Base-by-base conservation (phyloP, 1,284 basidiomycete species). In the Heterobasidion occidentale region DNA sequence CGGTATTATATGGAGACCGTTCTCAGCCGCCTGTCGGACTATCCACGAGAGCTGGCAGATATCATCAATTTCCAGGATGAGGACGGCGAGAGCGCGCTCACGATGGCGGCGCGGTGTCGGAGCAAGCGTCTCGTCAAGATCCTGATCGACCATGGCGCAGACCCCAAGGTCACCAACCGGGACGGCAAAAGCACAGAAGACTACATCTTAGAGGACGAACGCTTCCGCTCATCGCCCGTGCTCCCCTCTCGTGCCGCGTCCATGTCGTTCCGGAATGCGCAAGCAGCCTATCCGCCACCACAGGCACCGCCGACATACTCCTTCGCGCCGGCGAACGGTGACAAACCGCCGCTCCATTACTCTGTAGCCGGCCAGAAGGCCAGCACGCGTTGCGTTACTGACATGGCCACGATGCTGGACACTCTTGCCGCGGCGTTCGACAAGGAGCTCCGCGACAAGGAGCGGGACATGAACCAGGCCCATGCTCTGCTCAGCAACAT, bases 11-110 rank as follows among this genome's bases (percentile, higher is more conserved):
- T 99, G 91, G 97, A 99, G 74, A 97, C 94, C 2, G 90, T 99
- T 56, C 79, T 99, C 56, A 80, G 78, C 50, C 84, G 95, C 47
- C 79, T 99, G 17, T 79, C 90, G n/a, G 94, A 98, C 67, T 99
- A 94, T 71, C 95, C 96, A 2, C 90, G 92, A 64, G 97, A 99
- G 71, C 77, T 99, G 15, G 93, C 94, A 42, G 97, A 99, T 68
- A 94, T 99, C 52, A 93, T 99, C 73, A 99, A 99, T 69, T 99
- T 99, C 71, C 97, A 97, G 70, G 97, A 99, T 69, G 94, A 98
- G 68, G 97, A 99, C 64, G 96, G 96, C 36, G 97, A 99, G 74
- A 98, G 97, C 12, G 94, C 97, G 9, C 74, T 99, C 58, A 99
- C 97, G 1, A 86, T 99, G 78, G 96, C 97, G 27, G 97, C 97